Base-by-base conservation (phyloP, 768 basidiomycete genomes). In the Cystofilobasidium capitatum region DNA sequence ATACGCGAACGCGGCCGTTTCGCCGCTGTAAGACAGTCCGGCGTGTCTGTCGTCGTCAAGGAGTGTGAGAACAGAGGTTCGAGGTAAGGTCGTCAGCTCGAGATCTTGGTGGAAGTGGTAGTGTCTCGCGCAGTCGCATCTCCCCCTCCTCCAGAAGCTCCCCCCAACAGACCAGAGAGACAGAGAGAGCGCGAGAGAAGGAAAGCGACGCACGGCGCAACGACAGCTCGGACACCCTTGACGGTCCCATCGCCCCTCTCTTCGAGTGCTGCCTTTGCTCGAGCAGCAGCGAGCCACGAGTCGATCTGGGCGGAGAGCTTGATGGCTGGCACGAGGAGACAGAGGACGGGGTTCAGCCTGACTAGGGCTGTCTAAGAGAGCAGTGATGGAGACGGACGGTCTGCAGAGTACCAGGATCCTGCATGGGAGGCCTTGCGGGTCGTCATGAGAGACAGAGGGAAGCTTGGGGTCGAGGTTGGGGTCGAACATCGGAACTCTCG, bases 1-100 rank as follows among this genome's bases (percentile, higher is more conserved):
- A 79, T 98, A 99, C 0, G 94, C 94, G 91, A 91, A 98, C 2
- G 91, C 94, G 2, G 96, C 94, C 60, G 39, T 40, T 26, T 39
- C 37, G 39, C 39, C 37, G 37, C 29, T 40, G 31, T 45, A 61
- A 16, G 40, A 22, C 3, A 42, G 42, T 35, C 59, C 37, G 14
- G 59, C 39, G 31, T 42, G 37, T 29, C 37, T 29, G 31, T 35
- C 31, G 45, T 45, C 1, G 12, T 40, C 47, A 26, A 14, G 12
- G 31, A 40, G 47, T 20, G 36, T 17, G 31, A 40, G 31, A 7
- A 13, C 22, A 54, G 12, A 13, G 26, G 13, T 57, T 17, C 35
- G 12, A 12, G 26, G n/a, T n/a, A n/a, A n/a, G n/a, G n/a, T n/a
- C n/a, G n/a, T n/a, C n/a, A n/a, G n/a, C n/a, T n/a, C n/a, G n/a